Base-by-base conservation (phyloP, 2,329 filamentous ascomycete genomes). In the Diaporthe nobilis region DNA sequence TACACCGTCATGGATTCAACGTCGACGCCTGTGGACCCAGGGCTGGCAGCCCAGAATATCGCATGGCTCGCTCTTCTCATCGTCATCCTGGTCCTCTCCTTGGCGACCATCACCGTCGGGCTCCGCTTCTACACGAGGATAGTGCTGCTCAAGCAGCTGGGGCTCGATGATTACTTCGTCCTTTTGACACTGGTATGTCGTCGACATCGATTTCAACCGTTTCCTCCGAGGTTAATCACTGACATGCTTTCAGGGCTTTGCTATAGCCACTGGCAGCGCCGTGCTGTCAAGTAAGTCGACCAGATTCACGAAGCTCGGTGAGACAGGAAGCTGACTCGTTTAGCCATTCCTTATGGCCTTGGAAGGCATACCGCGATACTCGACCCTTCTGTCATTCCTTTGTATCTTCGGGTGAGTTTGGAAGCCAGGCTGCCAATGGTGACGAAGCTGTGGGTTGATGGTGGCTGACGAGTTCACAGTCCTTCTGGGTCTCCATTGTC, bases 171-270 rank as follows among this genome's bases (percentile, higher is more conserved):
- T 74, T 83, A 81, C 74, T 76, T 81, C 51, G 77, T 80, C 37
- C 75, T 87, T 7, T 61, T 85, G 39, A 86, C 86, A 13, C 86
- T 85, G 78, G 86, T 87, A 76, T 77, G 82, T 73, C n/a, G 7
- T 42, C 42, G 6, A 34, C 15, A 13, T 37, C 37, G 9, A 10
- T 22, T 10, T 20, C 37, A 28, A 5, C 22, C 8, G 12, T 6
- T 17, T 51, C 3, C 22, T 12, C n/a, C 8, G 31, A 25, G 28
- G 2, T 34, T 17, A 31, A 13, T 49, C 22, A 47, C 74, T 75
- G 39, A 75, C 51, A 47, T 25, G 22, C 13, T 39, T 25, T 25
- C 44, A 75, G 61, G 34, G 73, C 9, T 58, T 76, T 6, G 75
- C 49, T 7, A 37, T 72, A n/a, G 60, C 67, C 13, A 51, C 76